Evolutionary conservation across 192 early-diverging fungal genomes (phyloP).

Genomic region (Glomus cerebriforme): DNA sequence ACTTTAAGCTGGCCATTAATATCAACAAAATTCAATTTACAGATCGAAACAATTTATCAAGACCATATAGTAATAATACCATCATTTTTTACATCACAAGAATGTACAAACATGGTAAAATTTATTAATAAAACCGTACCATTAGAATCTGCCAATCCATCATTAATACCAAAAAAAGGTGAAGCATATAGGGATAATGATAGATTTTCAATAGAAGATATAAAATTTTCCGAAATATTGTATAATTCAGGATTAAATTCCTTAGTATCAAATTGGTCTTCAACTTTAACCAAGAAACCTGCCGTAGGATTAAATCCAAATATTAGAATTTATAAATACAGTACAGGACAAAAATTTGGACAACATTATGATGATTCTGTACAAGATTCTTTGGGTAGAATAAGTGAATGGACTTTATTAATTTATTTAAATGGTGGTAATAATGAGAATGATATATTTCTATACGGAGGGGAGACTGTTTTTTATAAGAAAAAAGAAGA

Average conservation of each 20-base stretch:
- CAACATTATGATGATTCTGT: conserved; percentile 49
- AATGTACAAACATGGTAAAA: conserved; percentile 39
- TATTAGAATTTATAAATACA: conserved; percentile 49
- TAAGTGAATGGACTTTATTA: conserved; percentile 48
- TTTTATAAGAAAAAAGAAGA: conserved; percentile 44
- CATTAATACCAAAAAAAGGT: conserved; percentile 39
- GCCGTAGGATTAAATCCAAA: conserved; percentile 41
- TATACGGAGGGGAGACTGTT: conserved; percentile 46
- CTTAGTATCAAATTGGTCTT: conserved; percentile 28
- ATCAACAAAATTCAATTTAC: conserved; percentile 28
- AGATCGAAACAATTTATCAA: conserved; percentile 27
- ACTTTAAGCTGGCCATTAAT: conserved; percentile 34
- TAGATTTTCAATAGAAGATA: conserved; percentile 37
- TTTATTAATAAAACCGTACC: conserved; percentile 42
- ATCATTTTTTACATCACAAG: conserved; percentile 41
- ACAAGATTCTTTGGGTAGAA: conserved; percentile 32
- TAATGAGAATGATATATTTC: conserved; percentile 23
- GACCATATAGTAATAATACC: conserved; percentile 43
- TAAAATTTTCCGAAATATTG: conserved; percentile 32
- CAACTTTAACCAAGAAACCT: neutral
- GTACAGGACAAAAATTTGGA: conserved; percentile 41
- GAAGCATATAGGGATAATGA: conserved; percentile 50
- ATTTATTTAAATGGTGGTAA: conserved; percentile 46
- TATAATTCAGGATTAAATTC: conserved; percentile 12
- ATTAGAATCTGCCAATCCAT: conserved; percentile 13